Percentiles rank a stretch among this genome's conserved stretches.
Evolutionary conservation across 2,329 filamentous ascomycete species (phyloP).

Genomic region (Chalaropsis thielavioides): DNA sequence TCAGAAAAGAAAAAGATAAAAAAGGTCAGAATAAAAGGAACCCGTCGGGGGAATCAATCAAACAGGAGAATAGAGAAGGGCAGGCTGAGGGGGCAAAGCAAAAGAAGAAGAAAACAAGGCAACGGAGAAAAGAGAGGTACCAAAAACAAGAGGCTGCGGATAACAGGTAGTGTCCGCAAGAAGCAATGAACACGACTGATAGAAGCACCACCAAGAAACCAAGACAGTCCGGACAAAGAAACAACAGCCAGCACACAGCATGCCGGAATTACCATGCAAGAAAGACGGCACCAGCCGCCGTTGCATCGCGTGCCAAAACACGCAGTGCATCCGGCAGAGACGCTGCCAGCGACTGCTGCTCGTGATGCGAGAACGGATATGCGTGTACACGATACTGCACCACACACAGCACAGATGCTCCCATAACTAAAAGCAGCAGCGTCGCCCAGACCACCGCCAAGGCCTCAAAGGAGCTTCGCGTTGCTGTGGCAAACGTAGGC

Average conservation of each 20-base stretch:
- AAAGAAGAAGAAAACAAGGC: slow-evolving; percentile 18
- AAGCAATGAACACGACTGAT: background rate
- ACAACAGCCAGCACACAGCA: background rate
- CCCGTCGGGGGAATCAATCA: slow-evolving; percentile 7
- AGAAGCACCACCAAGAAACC: background rate
- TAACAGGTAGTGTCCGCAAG: background rate
- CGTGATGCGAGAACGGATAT: slow-evolving; percentile 12
- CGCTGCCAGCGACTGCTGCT: slow-evolving; percentile 12
- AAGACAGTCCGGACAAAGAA: background rate
- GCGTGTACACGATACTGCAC: slow-evolving; percentile 13
- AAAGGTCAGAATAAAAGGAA: slow-evolving; percentile 11
- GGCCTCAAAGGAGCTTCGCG: background rate
- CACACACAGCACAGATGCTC: slow-evolving; percentile 6
- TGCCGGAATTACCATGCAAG: background rate
- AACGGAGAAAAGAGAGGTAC: slow-evolving; percentile 10
- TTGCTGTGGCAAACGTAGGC: background rate
- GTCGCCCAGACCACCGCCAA: background rate
- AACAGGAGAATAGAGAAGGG: slow-evolving; percentile 1
- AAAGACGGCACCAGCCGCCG: slow-evolving; percentile 15
- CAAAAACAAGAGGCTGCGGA: slow-evolving; percentile 12
- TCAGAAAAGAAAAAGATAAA: slow-evolving; percentile 1
- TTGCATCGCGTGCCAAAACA: slow-evolving; percentile 19
- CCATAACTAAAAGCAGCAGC: background rate
- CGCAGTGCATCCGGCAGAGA: slow-evolving; percentile 7
- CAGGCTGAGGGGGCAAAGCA: background rate